Evolutionary conservation across 768 basidiomycete species (phyloP).

Genomic region (Lactarius akahatsu): DNA sequence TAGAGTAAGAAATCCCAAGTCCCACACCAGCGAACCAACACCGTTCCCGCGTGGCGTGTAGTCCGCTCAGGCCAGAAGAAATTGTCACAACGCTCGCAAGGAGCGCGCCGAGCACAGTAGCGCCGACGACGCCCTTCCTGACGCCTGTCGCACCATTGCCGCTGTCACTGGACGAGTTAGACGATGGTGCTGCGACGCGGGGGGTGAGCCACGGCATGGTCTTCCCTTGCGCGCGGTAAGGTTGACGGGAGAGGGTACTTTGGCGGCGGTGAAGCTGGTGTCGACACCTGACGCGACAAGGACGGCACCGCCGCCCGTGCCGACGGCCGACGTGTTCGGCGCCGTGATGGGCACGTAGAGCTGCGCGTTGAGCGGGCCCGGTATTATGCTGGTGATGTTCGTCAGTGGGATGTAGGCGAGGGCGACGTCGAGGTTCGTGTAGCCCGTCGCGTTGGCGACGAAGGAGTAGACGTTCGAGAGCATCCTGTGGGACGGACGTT

Average conservation of each 20-base stretch:
- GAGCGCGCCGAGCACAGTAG: background rate
- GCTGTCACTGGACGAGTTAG: too few species aligned
- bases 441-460: slow-evolving; percentile 48
- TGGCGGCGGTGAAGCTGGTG: slow-evolving; percentile 34
- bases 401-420: slow-evolving; percentile 35
- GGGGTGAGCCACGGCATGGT: too few species aligned
- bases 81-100: background rate
- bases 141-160: background rate
- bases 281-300: slow-evolving; percentile 34
- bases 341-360: slow-evolving; percentile 43
- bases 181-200: too few species aligned
- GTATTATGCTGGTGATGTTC: slow-evolving; percentile 44
- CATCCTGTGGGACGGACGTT: slow-evolving; percentile 27
- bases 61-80: background rate
- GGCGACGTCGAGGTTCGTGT: slow-evolving; percentile 41
- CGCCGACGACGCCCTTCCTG: background rate
- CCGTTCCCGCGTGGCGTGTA: background rate
- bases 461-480: slow-evolving; percentile 51
- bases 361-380: slow-evolving; percentile 46
- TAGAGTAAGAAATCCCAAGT: background rate
- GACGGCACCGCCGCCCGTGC: slow-evolving; percentile 46
- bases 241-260: slow-evolving; percentile 39
- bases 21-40: background rate
- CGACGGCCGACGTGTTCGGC: slow-evolving; percentile 40
- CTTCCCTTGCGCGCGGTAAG: slow-evolving; percentile 40